phyloP scores from a whole-genome alignment of 805 yeast genomes.

The Myxozyma monticola region DNA sequence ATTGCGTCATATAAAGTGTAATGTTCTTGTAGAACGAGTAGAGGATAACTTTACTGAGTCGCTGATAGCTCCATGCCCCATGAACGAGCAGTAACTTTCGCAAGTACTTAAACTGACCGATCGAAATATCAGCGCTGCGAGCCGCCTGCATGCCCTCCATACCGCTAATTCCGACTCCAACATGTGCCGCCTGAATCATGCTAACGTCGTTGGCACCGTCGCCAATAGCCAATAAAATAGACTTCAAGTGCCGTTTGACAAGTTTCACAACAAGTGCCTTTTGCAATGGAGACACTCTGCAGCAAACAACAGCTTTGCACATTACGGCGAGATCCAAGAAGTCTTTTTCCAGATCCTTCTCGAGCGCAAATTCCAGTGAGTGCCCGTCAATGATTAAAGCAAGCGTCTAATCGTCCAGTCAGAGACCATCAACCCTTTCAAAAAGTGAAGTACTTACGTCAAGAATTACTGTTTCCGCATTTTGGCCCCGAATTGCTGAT shows the following conservation, averaged over 20 bases:
- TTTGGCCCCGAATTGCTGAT: constrained; percentile 59
- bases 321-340: constrained; percentile 76
- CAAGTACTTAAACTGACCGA: constrained; percentile 90
- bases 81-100: constrained; percentile 84
- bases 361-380: constrained; percentile 83
- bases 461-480: constrained; percentile 39
- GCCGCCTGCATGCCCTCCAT: constrained; percentile 99
- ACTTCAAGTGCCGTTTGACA: constrained; percentile 77
- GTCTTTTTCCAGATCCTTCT: constrained; percentile 72
- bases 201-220: constrained; percentile 99
- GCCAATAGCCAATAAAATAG: constrained; percentile 85
- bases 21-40: constrained; percentile 96
- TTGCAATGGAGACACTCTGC: constrained; percentile 96
- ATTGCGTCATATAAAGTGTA: constrained; percentile 94
- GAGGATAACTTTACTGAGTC: constrained; percentile 87
- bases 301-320: constrained; percentile 95
- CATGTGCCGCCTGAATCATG: constrained; percentile 99
- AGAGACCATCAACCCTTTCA: neutral
- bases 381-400: constrained; percentile 95
- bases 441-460: constrained; percentile 48
- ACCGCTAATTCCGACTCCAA: constrained; percentile 98
- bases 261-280: constrained; percentile 94
- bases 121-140: constrained; percentile 93
- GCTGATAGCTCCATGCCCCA: constrained; percentile 97
- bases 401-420: constrained; percentile 54